These are phyloP conservation scores for Hirschioporus abietinus DNA, from an alignment of 768 basidiomycete species.

Conservation along the genomic window DNA sequence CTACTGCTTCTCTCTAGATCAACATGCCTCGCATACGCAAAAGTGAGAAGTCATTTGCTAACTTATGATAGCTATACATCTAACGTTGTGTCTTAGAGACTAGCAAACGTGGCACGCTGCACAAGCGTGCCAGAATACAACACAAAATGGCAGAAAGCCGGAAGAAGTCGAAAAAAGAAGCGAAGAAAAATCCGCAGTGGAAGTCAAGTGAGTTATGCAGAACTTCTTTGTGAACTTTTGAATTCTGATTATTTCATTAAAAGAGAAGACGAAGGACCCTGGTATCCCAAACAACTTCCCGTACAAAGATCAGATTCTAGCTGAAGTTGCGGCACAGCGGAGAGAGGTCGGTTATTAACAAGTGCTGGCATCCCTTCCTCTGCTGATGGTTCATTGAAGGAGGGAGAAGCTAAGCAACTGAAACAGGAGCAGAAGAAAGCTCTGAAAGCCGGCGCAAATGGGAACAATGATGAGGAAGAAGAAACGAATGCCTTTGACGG, in stretches of 20 bases:
- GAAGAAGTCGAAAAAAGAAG: conserved; percentile 69
- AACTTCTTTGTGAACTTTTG: neutral
- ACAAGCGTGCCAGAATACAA: conserved; percentile 66
- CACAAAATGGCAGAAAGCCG: conserved; percentile 71
- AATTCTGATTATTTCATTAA: conserved; percentile 7
- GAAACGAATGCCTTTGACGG: conserved; percentile 23
- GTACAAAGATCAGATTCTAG: conserved; percentile 90
- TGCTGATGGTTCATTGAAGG: conserved; percentile 33
- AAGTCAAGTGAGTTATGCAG: conserved; percentile 66
- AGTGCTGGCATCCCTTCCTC: neutral
- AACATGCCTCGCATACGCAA: conserved; percentile 21
- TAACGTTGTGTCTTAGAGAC: conserved; percentile 51
- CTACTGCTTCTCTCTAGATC: neutral
- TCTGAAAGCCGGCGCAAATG: conserved; percentile 25
- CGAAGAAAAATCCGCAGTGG: conserved; percentile 80
- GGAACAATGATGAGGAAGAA: conserved; percentile 25
- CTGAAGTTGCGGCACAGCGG: conserved; percentile 81
- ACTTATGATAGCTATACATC: neutral
- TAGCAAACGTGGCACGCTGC: conserved; percentile 70
- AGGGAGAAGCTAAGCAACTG: conserved; percentile 69
- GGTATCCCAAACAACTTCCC: conserved; percentile 93
- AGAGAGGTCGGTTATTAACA: conserved; percentile 36
- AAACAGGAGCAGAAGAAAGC: conserved; percentile 63
- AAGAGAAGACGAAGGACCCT: conserved; percentile 82
- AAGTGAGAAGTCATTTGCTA: conserved; percentile 11